Evolutionary conservation across 2,329 filamentous ascomycete genomes (phyloP), one percentile per base, ranked within the genome.

Genomic region (Fusarium algeriense): DNA sequence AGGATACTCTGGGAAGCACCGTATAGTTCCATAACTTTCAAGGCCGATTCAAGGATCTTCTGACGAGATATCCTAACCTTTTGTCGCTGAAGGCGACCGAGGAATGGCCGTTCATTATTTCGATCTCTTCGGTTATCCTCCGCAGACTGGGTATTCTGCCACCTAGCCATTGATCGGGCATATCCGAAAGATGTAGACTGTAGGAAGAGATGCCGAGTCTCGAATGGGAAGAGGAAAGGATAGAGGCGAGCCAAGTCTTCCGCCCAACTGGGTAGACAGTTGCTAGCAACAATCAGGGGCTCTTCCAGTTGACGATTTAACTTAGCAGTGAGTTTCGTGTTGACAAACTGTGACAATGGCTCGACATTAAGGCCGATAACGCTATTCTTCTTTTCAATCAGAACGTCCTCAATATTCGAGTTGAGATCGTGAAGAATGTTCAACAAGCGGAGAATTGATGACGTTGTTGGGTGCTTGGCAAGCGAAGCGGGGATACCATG

Each of bases 1-100:
- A 99, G 84, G 32, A 98, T 93, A 79, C 95, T 98, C 64, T 97
- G 93, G 2, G 95, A 97, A n/a, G 93, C 93, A 1, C 96, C 96
- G 76, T 99, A 99, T 5, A 98, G 88, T 75, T 99, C 95, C 95
- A 99, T 98, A 34, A 99, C 96, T 81, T 99, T 99, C 80, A 98
- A 86, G 1, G 96, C 96, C 17, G 96, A 98, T 79, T 99, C 96
- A 11, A 99, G 86, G 48, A 99, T 98, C 76, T 97, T 94, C n/a
- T 90, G 90, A 45, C 96, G 90, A 8, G 95, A 97, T 67, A 99
- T 98, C 46, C 96, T 92, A n/a, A 99, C 95, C 81, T 99, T 99
- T 78, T 99, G 96, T 61, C 96, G 91, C 80, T 98, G 96, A 3
- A 98, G 87, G 44, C 95, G 89, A 17, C 96, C 96, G 5, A 98